Conservation (phyloP, 495 filamentous ascomycete species). For the Penicillium subrubescens region DNA sequence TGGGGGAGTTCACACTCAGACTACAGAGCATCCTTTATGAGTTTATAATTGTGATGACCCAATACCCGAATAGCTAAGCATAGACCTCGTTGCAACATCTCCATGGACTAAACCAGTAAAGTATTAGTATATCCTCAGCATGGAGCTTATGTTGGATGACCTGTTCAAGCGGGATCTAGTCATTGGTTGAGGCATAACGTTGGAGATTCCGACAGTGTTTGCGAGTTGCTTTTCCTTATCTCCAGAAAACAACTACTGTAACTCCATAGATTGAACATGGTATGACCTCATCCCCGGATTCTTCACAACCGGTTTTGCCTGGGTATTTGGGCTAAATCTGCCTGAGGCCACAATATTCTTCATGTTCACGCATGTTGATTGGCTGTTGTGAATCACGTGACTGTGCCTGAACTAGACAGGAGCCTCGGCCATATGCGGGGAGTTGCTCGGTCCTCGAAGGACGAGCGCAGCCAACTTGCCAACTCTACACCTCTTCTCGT, state of each 20-base stretch:
- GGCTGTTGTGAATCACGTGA: not conserved
- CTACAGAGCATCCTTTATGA: not conserved
- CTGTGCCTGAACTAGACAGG: conserved; percentile 2
- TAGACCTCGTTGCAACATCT: not conserved
- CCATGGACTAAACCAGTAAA: no score
- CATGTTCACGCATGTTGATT: not conserved
- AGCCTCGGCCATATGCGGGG: not conserved
- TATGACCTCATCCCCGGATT: not conserved
- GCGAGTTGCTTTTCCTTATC: not conserved
- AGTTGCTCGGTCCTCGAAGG: not conserved
- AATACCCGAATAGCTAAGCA: not conserved
- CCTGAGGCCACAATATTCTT: conserved; percentile 1
- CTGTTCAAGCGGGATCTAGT: not conserved
- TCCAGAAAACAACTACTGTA: not conserved
- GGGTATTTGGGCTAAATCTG: not conserved
- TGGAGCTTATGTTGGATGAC: no score
- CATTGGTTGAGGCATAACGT: not conserved
- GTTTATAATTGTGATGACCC: not conserved
- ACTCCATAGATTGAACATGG: not conserved
- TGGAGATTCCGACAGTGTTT: not conserved
- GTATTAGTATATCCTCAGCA: no score
- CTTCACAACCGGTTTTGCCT: not conserved
- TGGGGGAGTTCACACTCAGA: not conserved
- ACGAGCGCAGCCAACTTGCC: not conserved
- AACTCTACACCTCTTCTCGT: not conserved